Evolutionary conservation across 306 rosid species (phyloP).

Genomic region (Acmispon strigosus): DNA sequence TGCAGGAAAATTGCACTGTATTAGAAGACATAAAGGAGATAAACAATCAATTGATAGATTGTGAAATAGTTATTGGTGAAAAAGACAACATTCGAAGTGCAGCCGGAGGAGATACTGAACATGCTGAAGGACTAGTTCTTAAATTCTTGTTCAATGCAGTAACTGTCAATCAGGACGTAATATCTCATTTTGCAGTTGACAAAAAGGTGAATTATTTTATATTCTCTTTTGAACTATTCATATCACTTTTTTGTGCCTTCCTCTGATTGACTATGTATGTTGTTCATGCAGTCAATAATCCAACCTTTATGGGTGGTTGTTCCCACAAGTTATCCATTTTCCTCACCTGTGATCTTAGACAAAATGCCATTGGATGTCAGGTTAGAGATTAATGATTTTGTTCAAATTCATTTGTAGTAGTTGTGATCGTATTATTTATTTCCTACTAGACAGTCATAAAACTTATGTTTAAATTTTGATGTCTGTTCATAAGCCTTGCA

Average conservation of each 20-base stretch:
- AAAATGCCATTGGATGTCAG: slow-evolving; percentile 20
- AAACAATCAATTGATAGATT: slow-evolving; percentile 28
- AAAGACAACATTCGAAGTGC: slow-evolving; percentile 6
- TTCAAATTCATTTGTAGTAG: not conserved
- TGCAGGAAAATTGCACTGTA: slow-evolving; percentile 25
- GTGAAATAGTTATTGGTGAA: slow-evolving; percentile 25
- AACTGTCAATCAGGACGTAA: slow-evolving; percentile 1
- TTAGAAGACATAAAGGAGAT: slow-evolving; percentile 32
- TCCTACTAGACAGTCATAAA: not conserved
- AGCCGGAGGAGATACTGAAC: slow-evolving; percentile 8
- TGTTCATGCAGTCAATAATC: slow-evolving; percentile 28
- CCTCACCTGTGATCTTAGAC: slow-evolving; percentile 25
- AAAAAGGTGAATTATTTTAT: slow-evolving; percentile 20
- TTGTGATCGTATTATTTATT: not conserved
- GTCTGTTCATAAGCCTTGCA: not conserved
- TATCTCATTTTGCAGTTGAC: not conserved
- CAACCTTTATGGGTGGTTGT: slow-evolving; percentile 29
- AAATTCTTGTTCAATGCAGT: slow-evolving; percentile 19
- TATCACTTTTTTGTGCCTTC: not conserved
- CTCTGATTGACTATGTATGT: not conserved
- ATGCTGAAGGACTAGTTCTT: slow-evolving; percentile 21
- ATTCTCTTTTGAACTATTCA: not conserved
- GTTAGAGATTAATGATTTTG: slow-evolving; percentile 2
- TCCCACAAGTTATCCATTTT: slow-evolving; percentile 34
- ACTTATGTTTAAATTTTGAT: not conserved